phyloP scores from a whole-genome alignment of 164 flowering plant species.

The Umbilicus rupestris region DNA sequence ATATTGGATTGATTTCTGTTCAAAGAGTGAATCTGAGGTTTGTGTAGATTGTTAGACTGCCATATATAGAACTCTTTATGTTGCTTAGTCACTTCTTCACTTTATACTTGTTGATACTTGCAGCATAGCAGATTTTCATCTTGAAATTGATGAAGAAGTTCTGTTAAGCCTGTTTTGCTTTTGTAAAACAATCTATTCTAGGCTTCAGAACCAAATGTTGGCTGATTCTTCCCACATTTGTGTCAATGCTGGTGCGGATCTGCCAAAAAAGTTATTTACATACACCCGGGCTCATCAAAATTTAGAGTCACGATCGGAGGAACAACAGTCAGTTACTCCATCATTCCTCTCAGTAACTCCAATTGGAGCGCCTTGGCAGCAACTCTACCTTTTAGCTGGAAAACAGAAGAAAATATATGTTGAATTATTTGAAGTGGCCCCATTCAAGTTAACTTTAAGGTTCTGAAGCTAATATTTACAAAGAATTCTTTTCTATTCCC shows the following conservation, averaged over 20 bases:
- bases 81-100: constrained; percentile 5
- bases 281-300: background rate
- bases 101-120: constrained; percentile 20
- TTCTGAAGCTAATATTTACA: constrained; percentile 13
- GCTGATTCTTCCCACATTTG: constrained; percentile 19
- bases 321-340: constrained; percentile 7
- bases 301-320: background rate
- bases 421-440: constrained; percentile 63
- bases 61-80: background rate
- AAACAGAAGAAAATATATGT: constrained; percentile 75
- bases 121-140: constrained; percentile 68
- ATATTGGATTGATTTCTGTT: constrained; percentile 61
- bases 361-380: constrained; percentile 96
- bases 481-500: background rate
- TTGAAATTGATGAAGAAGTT: constrained; percentile 84
- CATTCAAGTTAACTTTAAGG: constrained; percentile 80
- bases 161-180: constrained; percentile 55
- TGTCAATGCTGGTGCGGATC: constrained; percentile 14
- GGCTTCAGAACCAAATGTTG: constrained; percentile 27
- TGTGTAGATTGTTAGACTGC: background rate
- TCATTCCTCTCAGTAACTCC: constrained; percentile 61
- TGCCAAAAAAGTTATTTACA: constrained; percentile 11
- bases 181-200: constrained; percentile 33
- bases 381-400: constrained; percentile 66
- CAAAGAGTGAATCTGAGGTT: constrained; percentile 70